phyloP scores from a whole-genome alignment of 129 eudicot genomes.

The Centrapalus pauciflorus region DNA sequence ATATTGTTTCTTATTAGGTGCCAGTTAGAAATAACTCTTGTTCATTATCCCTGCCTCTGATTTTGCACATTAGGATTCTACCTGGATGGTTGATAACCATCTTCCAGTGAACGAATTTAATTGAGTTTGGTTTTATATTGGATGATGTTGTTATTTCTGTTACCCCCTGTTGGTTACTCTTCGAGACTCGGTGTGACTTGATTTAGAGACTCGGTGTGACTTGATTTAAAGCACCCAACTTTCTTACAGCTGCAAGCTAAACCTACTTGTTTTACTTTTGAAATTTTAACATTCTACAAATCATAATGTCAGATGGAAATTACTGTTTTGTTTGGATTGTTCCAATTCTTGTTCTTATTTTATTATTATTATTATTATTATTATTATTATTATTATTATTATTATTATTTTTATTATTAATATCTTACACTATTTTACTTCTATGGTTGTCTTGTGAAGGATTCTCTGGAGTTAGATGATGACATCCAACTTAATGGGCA shows the following conservation, averaged over 20 bases:
- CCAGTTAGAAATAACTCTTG: background rate
- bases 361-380: background rate
- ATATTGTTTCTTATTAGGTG: background rate
- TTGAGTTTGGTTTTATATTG: background rate
- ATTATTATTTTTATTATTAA: too few relatives aligned
- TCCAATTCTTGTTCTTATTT: background rate
- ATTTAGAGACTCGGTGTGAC: too few relatives aligned
- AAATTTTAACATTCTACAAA: background rate
- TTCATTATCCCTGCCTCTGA: background rate
- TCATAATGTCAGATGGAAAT: background rate
- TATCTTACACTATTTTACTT: background rate
- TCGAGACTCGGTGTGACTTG: too few relatives aligned
- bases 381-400: background rate
- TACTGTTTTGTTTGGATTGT: background rate
- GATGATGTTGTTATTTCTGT: too few relatives aligned
- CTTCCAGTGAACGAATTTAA: background rate
- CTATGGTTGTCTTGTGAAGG: conserved; percentile 34
- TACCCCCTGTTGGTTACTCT: too few relatives aligned
- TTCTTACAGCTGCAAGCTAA: too few relatives aligned
- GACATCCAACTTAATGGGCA: conserved; percentile 39
- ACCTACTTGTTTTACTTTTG: background rate
- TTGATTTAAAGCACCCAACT: too few relatives aligned
- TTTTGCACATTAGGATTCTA: background rate
- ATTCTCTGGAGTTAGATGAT: conserved; percentile 41
- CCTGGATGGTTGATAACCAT: background rate